phyloP scores from a whole-genome alignment of 2,329 filamentous ascomycete genomes.

The Nemania abortiva region DNA sequence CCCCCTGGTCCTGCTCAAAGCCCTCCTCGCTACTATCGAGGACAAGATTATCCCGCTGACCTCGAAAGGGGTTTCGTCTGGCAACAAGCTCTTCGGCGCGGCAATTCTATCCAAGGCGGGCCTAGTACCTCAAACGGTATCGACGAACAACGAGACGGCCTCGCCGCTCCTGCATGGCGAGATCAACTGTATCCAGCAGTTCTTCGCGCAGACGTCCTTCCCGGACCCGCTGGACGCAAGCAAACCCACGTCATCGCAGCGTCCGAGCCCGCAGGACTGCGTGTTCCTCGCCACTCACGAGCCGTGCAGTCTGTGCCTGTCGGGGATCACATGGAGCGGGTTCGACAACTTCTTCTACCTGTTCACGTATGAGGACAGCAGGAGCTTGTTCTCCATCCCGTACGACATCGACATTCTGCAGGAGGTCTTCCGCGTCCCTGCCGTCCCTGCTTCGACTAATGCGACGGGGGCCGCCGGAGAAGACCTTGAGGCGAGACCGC shows the following conservation, averaged over 20 bases:
- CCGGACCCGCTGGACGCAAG: slow-evolving; percentile 30
- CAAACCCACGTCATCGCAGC: not conserved
- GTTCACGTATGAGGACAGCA: slow-evolving; percentile 70
- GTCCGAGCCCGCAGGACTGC: slow-evolving; percentile 60
- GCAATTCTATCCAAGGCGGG: slow-evolving; percentile 61
- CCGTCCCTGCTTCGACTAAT: slow-evolving; percentile 23
- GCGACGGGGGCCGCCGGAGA: slow-evolving; percentile 53
- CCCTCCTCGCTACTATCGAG: slow-evolving; percentile 60
- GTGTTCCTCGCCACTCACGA: slow-evolving; percentile 71
- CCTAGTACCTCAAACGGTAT: slow-evolving; percentile 60
- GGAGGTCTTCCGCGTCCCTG: slow-evolving; percentile 64
- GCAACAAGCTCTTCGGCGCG: slow-evolving; percentile 69
- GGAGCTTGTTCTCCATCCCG: slow-evolving; percentile 67
- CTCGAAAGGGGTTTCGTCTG: slow-evolving; percentile 60
- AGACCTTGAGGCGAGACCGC: slow-evolving; percentile 53
- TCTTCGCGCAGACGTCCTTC: slow-evolving; percentile 58
- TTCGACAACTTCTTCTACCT: slow-evolving; percentile 69
- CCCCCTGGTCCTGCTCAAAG: slow-evolving; percentile 53
- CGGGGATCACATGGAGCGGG: slow-evolving; percentile 69
- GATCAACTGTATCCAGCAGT: slow-evolving; percentile 70
- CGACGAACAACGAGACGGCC: slow-evolving; percentile 67
- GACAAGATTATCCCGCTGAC: slow-evolving; percentile 65
- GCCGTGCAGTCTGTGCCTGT: slow-evolving; percentile 69
- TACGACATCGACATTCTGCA: slow-evolving; percentile 70
- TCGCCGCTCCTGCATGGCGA: slow-evolving; percentile 70